phyloP scores from a whole-genome alignment of 208 protist genomes.

The Leishmania guyanensis region DNA sequence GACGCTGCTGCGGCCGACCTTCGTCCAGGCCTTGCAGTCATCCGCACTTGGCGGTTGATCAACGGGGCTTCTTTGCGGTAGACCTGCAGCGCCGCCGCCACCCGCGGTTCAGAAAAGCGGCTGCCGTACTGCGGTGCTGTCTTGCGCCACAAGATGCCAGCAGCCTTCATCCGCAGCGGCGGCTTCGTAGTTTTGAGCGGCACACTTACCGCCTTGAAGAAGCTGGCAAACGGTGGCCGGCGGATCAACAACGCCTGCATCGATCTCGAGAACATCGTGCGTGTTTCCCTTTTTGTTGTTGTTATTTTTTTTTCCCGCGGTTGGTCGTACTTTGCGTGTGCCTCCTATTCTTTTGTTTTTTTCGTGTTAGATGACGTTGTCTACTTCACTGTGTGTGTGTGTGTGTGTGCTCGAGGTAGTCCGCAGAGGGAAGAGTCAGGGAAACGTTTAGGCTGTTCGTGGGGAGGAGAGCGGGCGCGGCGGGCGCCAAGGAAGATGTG shows the following conservation, averaged over 20 bases:
- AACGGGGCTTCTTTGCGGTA: constrained; percentile 8
- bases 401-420: not conserved
- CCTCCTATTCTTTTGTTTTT: not conserved
- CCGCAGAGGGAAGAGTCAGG: not conserved
- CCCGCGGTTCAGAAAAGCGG: constrained; percentile 21
- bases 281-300: not conserved
- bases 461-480: not conserved
- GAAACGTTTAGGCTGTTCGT: not conserved
- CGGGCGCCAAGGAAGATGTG: not conserved
- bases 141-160: constrained; percentile 21
- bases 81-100: constrained; percentile 19
- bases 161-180: constrained; percentile 20
- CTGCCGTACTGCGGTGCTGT: constrained; percentile 24
- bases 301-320: not conserved
- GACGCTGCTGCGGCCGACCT: not conserved
- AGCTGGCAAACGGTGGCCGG: constrained; percentile 33
- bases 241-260: constrained; percentile 16
- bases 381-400: not conserved
- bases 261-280: constrained; percentile 30
- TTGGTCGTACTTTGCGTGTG: not conserved
- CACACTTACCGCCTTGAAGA: constrained; percentile 24
- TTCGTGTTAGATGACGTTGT: not conserved
- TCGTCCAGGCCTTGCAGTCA: not conserved
- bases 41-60: not conserved
- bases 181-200: not conserved